Evolutionary conservation across 2,329 filamentous ascomycete genomes (phyloP).

Genomic region (Verticillium nubilum): DNA sequence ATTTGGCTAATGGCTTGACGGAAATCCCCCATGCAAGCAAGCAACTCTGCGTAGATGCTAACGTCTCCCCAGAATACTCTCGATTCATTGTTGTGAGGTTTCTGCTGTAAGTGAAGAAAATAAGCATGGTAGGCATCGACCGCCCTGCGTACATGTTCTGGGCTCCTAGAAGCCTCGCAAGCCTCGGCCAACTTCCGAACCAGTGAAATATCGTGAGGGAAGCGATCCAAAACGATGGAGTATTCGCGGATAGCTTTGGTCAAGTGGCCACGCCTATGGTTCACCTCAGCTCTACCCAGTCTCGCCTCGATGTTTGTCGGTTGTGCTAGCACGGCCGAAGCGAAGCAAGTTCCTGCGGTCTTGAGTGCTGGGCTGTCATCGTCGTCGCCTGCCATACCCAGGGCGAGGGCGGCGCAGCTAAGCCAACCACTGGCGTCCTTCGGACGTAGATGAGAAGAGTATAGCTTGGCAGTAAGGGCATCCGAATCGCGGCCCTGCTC

Average conservation of each 20-base stretch:
- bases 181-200: slow-evolving; percentile 53
- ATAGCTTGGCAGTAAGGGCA: slow-evolving; percentile 54
- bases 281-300: slow-evolving; percentile 53
- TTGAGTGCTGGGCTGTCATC: slow-evolving; percentile 44
- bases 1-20: slow-evolving; percentile 62
- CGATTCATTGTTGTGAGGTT: not conserved
- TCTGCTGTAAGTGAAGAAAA: slow-evolving; percentile 32
- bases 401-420: slow-evolving; percentile 49
- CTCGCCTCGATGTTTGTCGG: slow-evolving; percentile 52
- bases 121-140: slow-evolving; percentile 43
- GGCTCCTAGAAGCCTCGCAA: slow-evolving; percentile 45
- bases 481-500: slow-evolving; percentile 53
- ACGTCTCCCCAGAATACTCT: slow-evolving; percentile 70
- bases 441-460: slow-evolving; percentile 57
- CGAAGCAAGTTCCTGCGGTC: slow-evolving; percentile 54
- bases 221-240: slow-evolving; percentile 44
- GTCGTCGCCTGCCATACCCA: slow-evolving; percentile 40
- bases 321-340: slow-evolving; percentile 53
- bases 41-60: slow-evolving; percentile 78
- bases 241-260: slow-evolving; percentile 52
- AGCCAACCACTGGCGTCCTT: slow-evolving; percentile 57
- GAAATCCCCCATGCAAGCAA: slow-evolving; percentile 59
- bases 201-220: slow-evolving; percentile 47
- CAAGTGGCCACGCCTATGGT: slow-evolving; percentile 49
- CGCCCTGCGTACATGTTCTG: slow-evolving; percentile 34